Base-by-base conservation (phyloP, 2,329 filamentous ascomycete species). In the Blumeria graminis region DNA sequence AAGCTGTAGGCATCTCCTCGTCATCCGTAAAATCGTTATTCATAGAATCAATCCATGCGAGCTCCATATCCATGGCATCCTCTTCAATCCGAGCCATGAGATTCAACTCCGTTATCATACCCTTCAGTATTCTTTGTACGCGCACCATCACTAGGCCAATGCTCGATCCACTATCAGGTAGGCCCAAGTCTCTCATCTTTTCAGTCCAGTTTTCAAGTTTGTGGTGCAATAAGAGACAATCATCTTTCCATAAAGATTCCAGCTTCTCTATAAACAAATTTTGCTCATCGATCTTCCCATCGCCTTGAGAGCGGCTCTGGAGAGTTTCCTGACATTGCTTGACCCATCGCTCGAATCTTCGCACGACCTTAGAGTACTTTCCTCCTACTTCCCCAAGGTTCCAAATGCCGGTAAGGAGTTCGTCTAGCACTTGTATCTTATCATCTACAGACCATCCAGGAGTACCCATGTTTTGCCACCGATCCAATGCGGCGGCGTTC, bases 51-150 rank as follows among this genome's bases (percentile, higher is more conserved):
- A 84, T 75, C 76, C 80, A 82, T 45, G 69, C 70, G 57, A 72
- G 71, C 66, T 84, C 81, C 48, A 72, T 70, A 51, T 67, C 68
- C 55, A 78, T 66, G 4, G 77, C 74, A 61, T 78, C 77, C 51
- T 68, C 69, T 67, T 82, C 78, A 57, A 84, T 75, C 62, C 74
- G 71, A 56, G 72, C 72, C 80, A 84, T 84, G 58, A 74, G 58
- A n/a, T 66, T 66, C 59, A 84, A 68, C 69, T 84, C 81, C n/a
- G 69, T 70, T 48, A 80, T 66, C 79, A 83, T 83, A 38, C 73
- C 76, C 52, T 69, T 64, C 11, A 82, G 71, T 48, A 84, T 65
- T 14, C 62, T 63, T 22, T 70, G 65, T 56, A 73, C 76, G 1
- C 70, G 72, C 6, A 65, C 66, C 41, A 82, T 64, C 60, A 79